Evolutionary conservation across 495 filamentous ascomycete species (phyloP).

Genomic region (Saxophila tyrrhenica): DNA sequence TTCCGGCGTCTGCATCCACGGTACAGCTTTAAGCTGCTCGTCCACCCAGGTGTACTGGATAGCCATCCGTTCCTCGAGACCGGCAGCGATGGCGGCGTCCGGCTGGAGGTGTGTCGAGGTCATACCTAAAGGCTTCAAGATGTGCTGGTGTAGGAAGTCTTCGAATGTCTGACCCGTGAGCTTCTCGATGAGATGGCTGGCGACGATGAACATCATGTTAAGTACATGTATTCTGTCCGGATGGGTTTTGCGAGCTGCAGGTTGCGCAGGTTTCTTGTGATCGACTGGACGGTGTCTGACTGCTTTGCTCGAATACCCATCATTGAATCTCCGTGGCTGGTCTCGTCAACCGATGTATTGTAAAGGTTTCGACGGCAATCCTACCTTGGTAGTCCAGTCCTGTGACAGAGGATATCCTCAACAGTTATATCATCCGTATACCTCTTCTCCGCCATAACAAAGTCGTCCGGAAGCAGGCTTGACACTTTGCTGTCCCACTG

Average conservation of each 20-base stretch:
- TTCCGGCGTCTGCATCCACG: slow-evolving; percentile 9
- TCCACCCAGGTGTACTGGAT: slow-evolving; percentile 19
- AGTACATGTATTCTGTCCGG: slow-evolving; percentile 10
- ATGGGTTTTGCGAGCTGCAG: slow-evolving; percentile 3
- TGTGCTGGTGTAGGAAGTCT: slow-evolving; percentile 4
- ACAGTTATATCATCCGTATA: slow-evolving; percentile 26
- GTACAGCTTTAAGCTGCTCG: slow-evolving; percentile 3
- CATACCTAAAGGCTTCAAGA: slow-evolving; percentile 19
- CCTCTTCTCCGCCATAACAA: slow-evolving; percentile 21
- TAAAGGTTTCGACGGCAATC: background rate
- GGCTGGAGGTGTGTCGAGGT: slow-evolving; percentile 27
- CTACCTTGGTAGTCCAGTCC: slow-evolving; percentile 23
- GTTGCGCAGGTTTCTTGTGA: slow-evolving; percentile 16
- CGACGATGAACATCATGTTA: slow-evolving; percentile 13
- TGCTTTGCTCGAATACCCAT: background rate
- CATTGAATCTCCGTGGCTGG: slow-evolving; percentile 1
- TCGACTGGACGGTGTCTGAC: slow-evolving; percentile 2
- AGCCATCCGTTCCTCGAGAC: slow-evolving; percentile 28
- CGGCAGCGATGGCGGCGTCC: slow-evolving; percentile 17
- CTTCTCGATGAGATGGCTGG: slow-evolving; percentile 9
- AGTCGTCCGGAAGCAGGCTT: slow-evolving; percentile 25
- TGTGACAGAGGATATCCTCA: slow-evolving; percentile 26
- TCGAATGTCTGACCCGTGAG: slow-evolving; percentile 3
- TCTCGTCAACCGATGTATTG: background rate
- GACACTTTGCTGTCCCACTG: slow-evolving; percentile 24